Base-by-base conservation (phyloP, 1,139 yeast genomes). In the Saccharomycopsis hybrid region DNA sequence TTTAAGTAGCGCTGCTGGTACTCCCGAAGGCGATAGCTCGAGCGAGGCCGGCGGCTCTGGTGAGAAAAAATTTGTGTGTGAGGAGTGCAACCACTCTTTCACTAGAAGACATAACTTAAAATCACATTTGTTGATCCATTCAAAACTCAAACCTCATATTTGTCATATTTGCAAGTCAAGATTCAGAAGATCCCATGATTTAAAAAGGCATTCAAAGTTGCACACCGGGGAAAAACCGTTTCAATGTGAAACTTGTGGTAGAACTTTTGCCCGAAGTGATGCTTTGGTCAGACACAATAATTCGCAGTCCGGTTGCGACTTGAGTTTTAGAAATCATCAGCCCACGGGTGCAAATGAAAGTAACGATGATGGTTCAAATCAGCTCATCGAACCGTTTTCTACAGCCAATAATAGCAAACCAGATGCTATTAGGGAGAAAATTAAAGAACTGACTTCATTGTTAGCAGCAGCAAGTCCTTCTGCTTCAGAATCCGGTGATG, bases 201-300 rank as follows among this genome's bases (percentile, higher is more conserved):
- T 85, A 58, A 83, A 80, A 60, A 71, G 95, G 43, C 95, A 86
- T 60, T 78, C 77, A 56, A 82, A 82, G 62, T 70, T 82, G 36
- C 95, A 86, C 60, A 77, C 89, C 0, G 92, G 92, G 39, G 88
- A 80, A 57, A 80, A 78, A 61, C 90, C 92, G 1, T 82, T 69
- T 61, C 65, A 64, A 35, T 85, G 95, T 64, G 68, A 65, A 7
- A 68, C 69, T 50, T 86, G 95, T 64, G 76, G 78, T 11, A 71
- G 86, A 46, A 68, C 73, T 48, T 86, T 86, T 67, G 88, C 94
- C 1, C 68, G 95, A 31, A 82, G 83, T 1, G 95, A 86, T 63
- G 90, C 95, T 0, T 70, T 86, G 37, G 75, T 80, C 2, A 70
- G 95, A 50, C 87, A 78, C 62, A 68, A 75, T 59, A 78, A 79